phyloP scores from a whole-genome alignment of 1,284 basidiomycete genomes.

The Fomitopsis pinicola region DNA sequence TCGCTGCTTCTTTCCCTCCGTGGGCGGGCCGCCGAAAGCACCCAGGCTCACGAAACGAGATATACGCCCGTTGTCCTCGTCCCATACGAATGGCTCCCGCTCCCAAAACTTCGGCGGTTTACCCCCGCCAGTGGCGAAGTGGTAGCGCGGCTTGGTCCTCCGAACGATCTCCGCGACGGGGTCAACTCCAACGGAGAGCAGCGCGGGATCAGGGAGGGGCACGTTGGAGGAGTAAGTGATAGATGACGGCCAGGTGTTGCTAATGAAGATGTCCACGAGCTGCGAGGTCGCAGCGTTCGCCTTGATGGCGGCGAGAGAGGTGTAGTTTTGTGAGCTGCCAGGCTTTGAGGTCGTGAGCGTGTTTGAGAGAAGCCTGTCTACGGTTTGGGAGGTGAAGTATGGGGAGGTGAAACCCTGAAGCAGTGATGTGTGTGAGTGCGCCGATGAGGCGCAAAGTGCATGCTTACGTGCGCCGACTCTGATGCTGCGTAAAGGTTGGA shows the following conservation, averaged over 20 bases:
- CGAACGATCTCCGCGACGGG: constrained; percentile 68
- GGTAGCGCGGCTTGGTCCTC: constrained; percentile 70
- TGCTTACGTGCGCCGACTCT: constrained; percentile 57
- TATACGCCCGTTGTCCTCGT: constrained; percentile 61
- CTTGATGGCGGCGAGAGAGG: constrained; percentile 66
- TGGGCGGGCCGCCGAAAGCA: constrained; percentile 69
- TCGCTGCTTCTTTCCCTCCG: constrained; percentile 73
- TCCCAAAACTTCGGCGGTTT: constrained; percentile 81
- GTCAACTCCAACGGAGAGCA: constrained; percentile 42
- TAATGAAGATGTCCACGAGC: constrained; percentile 79
- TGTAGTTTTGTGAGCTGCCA: constrained; percentile 38
- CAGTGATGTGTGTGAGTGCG: neutral
- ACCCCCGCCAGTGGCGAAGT: constrained; percentile 64
- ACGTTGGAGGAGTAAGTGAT: constrained; percentile 63
- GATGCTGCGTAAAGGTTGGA: constrained; percentile 49
- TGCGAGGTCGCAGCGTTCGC: constrained; percentile 55
- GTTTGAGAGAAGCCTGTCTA: constrained; percentile 70
- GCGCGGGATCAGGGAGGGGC: constrained; percentile 42
- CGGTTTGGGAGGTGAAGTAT: constrained; percentile 64
- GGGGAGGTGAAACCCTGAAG: constrained; percentile 68
- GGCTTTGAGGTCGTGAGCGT: constrained; percentile 47
- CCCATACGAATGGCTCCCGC: constrained; percentile 85
- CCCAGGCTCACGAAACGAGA: constrained; percentile 83
- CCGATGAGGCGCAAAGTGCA: neutral
- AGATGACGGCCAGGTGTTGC: constrained; percentile 73